A percentile compares a stretch with the other conserved stretches of the same genome.
Evolutionary conservation across 176 grass and related monocot species (phyloP).

Genomic region (Raddia guianensis): DNA sequence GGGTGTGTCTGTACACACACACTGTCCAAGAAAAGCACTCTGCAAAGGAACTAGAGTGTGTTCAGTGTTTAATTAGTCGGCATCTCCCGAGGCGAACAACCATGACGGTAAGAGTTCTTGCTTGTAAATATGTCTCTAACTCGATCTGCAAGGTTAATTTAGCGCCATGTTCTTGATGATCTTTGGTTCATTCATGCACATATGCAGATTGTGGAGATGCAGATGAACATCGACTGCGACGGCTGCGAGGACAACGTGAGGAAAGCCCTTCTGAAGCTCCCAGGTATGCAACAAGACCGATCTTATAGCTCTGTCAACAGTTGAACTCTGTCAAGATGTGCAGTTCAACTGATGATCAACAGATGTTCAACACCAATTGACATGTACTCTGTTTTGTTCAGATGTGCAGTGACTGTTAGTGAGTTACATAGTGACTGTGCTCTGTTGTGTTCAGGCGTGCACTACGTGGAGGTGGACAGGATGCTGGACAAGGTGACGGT

Average conservation of each 20-base stretch:
- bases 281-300: constrained; percentile 35
- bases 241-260: constrained; percentile 79
- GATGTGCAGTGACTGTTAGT: constrained; percentile 40
- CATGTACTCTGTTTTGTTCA: constrained; percentile 1
- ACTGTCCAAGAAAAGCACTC: too few species aligned
- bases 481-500: constrained; percentile 68
- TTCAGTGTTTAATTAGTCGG: too few species aligned
- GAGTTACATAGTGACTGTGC: not conserved
- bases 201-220: constrained; percentile 75
- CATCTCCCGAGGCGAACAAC: not conserved
- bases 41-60: too few species aligned
- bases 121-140: not conserved
- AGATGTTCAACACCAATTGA: too few species aligned
- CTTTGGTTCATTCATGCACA: not conserved
- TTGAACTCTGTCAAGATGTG: too few species aligned
- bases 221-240: constrained; percentile 73
- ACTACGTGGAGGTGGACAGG: constrained; percentile 67
- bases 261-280: constrained; percentile 56
- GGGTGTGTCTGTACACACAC: too few species aligned
- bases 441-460: constrained; percentile 51
- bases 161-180: not conserved
- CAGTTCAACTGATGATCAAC: too few species aligned
- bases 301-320: too few species aligned
- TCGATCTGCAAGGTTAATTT: not conserved
- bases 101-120: constrained; percentile 52